A percentile compares a stretch with the other conserved stretches of the same genome.
Conservation (phyloP, 306 rosid genomes). For the Acmispon strigosus region DNA sequence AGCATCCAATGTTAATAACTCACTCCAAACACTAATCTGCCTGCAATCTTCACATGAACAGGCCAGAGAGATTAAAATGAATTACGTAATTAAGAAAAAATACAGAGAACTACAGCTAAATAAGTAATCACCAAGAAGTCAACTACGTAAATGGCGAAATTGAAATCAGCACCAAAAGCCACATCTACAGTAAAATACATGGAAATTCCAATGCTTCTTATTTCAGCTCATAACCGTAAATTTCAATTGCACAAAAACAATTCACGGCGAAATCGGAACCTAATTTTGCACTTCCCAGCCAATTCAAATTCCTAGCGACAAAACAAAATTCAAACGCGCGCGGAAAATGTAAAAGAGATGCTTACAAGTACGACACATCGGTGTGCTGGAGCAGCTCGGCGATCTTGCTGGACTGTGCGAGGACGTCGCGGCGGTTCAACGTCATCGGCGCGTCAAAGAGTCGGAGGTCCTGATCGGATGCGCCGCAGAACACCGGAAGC, state of each 20-base stretch:
- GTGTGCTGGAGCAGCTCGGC: slow-evolving; percentile 80
- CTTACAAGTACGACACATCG: slow-evolving; percentile 91
- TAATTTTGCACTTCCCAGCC: background rate
- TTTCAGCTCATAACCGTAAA: background rate
- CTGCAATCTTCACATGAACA: background rate
- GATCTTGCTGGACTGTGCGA: slow-evolving; percentile 64
- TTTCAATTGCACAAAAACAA: background rate
- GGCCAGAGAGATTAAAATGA: background rate
- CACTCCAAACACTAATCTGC: background rate
- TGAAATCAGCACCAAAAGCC: background rate
- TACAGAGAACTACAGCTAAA: background rate
- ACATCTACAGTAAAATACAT: slow-evolving; percentile 2
- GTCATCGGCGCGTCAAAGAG: slow-evolving; percentile 54
- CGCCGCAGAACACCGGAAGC: slow-evolving; percentile 87
- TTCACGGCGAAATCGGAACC: background rate
- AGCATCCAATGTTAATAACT: background rate
- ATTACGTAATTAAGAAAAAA: background rate
- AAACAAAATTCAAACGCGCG: slow-evolving; percentile 3
- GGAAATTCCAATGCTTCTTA: slow-evolving; percentile 11
- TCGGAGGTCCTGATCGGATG: slow-evolving; percentile 59
- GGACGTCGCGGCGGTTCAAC: slow-evolving; percentile 43
- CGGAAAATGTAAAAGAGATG: slow-evolving; percentile 4
- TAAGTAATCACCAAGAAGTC: background rate
- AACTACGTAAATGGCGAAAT: background rate
- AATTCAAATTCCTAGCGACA: slow-evolving; percentile 13